A percentile compares a stretch with the other conserved stretches of the same genome.
Evolutionary conservation across 352 stramenopile genomes (phyloP).

Genomic region (Pythium sp.): DNA sequence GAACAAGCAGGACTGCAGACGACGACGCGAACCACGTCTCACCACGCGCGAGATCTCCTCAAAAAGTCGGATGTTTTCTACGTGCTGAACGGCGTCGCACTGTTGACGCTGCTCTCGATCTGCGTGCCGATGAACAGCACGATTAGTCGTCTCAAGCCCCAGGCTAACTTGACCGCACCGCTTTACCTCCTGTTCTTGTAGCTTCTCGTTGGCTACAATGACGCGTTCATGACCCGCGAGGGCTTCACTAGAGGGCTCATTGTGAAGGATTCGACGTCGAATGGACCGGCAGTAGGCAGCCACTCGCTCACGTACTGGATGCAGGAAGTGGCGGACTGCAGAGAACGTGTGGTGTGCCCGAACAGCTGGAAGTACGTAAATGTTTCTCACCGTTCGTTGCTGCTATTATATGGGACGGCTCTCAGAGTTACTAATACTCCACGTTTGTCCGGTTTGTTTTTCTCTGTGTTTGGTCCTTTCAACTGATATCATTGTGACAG

Average conservation of each 20-base stretch:
- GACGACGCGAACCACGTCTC: constrained; percentile 10
- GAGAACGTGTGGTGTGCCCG: constrained; percentile 69
- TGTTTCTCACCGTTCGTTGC: too few relatives aligned
- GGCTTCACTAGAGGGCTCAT: constrained; percentile 73
- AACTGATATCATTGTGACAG: constrained; percentile 84
- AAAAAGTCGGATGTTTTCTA: constrained; percentile 42
- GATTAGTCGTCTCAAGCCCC: constrained; percentile 45
- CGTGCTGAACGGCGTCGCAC: constrained; percentile 50
- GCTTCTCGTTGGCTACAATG: constrained; percentile 79
- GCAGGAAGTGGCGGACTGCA: constrained; percentile 79
- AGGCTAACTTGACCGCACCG: constrained; percentile 3
- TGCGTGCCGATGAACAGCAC: constrained; percentile 77
- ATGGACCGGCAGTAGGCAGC: constrained; percentile 58
- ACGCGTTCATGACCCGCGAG: constrained; percentile 70
- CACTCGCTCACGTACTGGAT: constrained; percentile 82
- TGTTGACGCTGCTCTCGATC: constrained; percentile 47
- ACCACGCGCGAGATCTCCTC: constrained; percentile 11
- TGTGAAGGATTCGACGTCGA: constrained; percentile 75
- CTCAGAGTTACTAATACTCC: too few relatives aligned
- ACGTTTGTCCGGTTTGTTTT: too few relatives aligned
- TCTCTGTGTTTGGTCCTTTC: constrained; percentile 42
- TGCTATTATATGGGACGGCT: too few relatives aligned
- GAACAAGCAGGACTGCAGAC: constrained; percentile 20
- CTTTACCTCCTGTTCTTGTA: constrained; percentile 13
- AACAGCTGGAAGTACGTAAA: constrained; percentile 70